Evolutionary conservation across 164 flowering plant species (phyloP).

Genomic region (Chimonanthus praecox): DNA sequence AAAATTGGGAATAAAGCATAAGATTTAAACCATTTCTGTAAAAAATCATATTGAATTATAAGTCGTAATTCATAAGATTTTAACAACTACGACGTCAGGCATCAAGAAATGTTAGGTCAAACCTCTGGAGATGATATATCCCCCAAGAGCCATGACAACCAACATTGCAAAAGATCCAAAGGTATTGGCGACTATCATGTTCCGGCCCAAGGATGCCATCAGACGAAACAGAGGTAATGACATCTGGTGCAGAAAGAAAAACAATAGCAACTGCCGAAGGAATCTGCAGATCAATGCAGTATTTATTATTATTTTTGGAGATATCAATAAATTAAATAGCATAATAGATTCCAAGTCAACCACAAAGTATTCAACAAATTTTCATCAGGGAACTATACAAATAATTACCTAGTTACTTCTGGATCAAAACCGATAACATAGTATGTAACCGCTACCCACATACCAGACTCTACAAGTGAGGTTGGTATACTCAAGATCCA

Average conservation of each 20-base stretch:
- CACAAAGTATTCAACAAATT: neutral
- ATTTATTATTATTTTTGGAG: no score
- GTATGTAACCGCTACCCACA: constrained; percentile 91
- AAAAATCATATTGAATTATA: no score
- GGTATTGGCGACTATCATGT: constrained; percentile 94
- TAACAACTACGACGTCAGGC: neutral
- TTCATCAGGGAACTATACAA: neutral
- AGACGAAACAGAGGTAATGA: constrained; percentile 82
- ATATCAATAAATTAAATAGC: neutral
- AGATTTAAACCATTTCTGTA: no score
- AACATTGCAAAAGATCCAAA: constrained; percentile 97
- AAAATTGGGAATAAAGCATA: no score
- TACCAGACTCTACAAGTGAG: constrained; percentile 78
- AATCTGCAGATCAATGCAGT: constrained; percentile 48
- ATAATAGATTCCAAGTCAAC: constrained; percentile 5
- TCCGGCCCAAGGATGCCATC: constrained; percentile 88
- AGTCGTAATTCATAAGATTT: no score
- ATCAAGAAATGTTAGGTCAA: neutral
- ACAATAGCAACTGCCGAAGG: constrained; percentile 68
- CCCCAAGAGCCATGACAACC: constrained; percentile 95
- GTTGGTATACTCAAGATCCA: constrained; percentile 89
- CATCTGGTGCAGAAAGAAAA: constrained; percentile 89
- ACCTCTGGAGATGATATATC: constrained; percentile 90
- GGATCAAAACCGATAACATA: constrained; percentile 96
- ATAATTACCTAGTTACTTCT: constrained; percentile 53